A percentile compares a stretch with the other conserved stretches of the same genome.
Conservation (phyloP, 1,284 basidiomycete genomes). For the Schizophyllum amplum region DNA sequence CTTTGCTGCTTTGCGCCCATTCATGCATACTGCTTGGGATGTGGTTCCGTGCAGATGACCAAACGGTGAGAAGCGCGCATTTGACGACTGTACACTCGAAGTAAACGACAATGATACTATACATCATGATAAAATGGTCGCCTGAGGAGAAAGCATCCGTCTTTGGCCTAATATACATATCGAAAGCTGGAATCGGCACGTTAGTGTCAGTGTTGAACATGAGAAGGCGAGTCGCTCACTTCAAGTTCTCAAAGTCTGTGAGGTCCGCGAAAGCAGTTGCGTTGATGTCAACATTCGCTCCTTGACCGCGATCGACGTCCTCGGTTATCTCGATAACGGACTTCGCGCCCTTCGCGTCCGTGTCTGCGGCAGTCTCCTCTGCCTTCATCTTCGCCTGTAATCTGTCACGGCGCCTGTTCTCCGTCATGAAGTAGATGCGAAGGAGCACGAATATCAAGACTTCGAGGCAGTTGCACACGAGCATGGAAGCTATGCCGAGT, state of each 20-base stretch:
- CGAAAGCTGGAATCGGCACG: conserved; percentile 5
- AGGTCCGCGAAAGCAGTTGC: conserved; percentile 14
- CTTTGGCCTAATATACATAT: conserved; percentile 8
- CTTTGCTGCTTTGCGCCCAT: conserved; percentile 53
- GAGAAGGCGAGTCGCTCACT: conserved; percentile 7
- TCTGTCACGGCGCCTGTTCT: conserved; percentile 9
- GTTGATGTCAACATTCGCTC: conserved; percentile 6
- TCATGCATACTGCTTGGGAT: conserved; percentile 52
- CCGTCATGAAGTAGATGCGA: conserved; percentile 9
- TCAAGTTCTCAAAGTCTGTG: conserved; percentile 13
- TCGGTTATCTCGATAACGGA: background rate
- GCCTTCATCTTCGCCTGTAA: background rate
- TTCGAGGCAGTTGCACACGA: conserved; percentile 15
- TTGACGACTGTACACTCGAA: too few relatives aligned
- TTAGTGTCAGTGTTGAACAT: background rate
- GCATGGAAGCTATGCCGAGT: conserved; percentile 15
- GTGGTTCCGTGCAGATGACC: conserved; percentile 25
- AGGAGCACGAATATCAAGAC: conserved; percentile 12
- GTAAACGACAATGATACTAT: too few relatives aligned
- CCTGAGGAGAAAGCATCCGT: background rate
- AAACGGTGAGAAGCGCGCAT: too few relatives aligned
- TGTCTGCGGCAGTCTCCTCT: background rate
- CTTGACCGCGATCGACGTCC: background rate
- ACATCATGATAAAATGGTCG: background rate
- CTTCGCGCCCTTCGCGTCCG: background rate